A percentile compares a stretch with the other conserved stretches of the same genome.
These are phyloP conservation scores for Sporothrix brunneoviolacea DNA, from an alignment of 2,329 filamentous ascomycete genomes.

Conservation along the genomic window DNA sequence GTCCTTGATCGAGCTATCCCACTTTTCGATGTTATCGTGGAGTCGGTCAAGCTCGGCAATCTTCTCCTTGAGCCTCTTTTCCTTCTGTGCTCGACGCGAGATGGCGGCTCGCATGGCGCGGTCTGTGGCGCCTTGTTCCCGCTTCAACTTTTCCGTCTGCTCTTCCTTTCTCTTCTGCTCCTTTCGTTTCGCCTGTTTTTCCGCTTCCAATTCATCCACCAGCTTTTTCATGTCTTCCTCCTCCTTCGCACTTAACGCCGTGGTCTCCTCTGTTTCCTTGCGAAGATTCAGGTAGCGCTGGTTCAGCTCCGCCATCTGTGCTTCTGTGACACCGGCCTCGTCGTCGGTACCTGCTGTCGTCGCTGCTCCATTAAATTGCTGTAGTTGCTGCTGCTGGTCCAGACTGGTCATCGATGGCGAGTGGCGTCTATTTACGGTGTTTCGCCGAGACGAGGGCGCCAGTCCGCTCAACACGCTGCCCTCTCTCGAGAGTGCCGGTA, in stretches of 20 bases:
- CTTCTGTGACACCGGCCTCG: slow-evolving; percentile 48
- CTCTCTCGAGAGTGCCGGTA: slow-evolving; percentile 57
- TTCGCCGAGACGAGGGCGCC: slow-evolving; percentile 42
- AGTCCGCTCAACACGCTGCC: slow-evolving; percentile 35
- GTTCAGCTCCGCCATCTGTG: slow-evolving; percentile 70
- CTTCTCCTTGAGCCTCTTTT: slow-evolving; percentile 63
- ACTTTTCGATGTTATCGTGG: slow-evolving; percentile 62
- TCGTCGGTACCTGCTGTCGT: slow-evolving; percentile 27
- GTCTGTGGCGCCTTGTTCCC: slow-evolving; percentile 72
- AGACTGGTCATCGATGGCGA: slow-evolving; percentile 62
- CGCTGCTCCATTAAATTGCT: slow-evolving; percentile 18
- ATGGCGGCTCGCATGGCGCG: slow-evolving; percentile 75
- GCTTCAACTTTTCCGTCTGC: slow-evolving; percentile 74
- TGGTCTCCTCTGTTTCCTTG: slow-evolving; percentile 74
- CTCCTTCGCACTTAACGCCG: slow-evolving; percentile 63
- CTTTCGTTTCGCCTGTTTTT: slow-evolving; percentile 72
- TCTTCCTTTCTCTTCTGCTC: slow-evolving; percentile 86
- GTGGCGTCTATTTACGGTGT: slow-evolving; percentile 65
- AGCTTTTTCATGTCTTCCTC: slow-evolving; percentile 62
- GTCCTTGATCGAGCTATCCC: slow-evolving; percentile 55
- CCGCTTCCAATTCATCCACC: slow-evolving; percentile 62
- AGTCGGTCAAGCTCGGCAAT: slow-evolving; percentile 62
- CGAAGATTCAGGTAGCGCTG: slow-evolving; percentile 73
- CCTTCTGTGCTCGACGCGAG: slow-evolving; percentile 70
- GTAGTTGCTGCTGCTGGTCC: slow-evolving; percentile 34